Percentiles rank a stretch among this genome's conserved stretches.
Evolutionary conservation across 1,139 yeast genomes (phyloP).

Genomic region (Kurtzmaniella quercitrusa): DNA sequence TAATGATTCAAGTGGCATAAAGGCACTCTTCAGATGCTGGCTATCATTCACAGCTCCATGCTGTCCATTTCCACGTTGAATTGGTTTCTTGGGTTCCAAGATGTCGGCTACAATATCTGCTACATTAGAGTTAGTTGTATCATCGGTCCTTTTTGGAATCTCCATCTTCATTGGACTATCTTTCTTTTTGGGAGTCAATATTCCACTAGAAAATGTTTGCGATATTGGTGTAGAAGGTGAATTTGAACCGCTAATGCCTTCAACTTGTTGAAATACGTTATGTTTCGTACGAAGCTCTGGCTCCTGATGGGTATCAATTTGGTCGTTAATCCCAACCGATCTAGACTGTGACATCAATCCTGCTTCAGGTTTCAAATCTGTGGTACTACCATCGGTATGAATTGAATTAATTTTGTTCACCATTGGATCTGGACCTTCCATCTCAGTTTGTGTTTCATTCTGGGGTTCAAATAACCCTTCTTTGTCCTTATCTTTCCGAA

Average conservation of each 20-base stretch:
- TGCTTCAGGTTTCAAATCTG: no score
- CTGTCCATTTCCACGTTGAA: not conserved
- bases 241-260: not conserved
- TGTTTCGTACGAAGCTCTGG: no score
- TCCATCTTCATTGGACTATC: not conserved
- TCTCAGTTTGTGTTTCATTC: not conserved
- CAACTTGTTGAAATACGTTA: not conserved
- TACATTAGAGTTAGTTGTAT: not conserved
- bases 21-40: no score
- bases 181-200: constrained; percentile 1
- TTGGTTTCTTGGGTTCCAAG: not conserved
- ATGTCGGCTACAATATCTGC: not conserved
- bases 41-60: no score
- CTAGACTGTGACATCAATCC: no score
- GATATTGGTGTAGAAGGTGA: not conserved
- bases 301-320: no score
- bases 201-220: not conserved
- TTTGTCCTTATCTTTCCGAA: not conserved
- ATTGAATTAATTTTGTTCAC: no score
- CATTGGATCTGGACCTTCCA: no score
- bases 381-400: no score
- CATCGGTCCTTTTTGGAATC: not conserved
- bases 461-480: not conserved
- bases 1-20: no score
- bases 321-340: no score